Percentiles rank a stretch among this genome's conserved stretches.
These are phyloP conservation scores for Aspergillus spinulosporus DNA, from an alignment of 2,329 filamentous ascomycete species.

Conservation along the genomic window DNA sequence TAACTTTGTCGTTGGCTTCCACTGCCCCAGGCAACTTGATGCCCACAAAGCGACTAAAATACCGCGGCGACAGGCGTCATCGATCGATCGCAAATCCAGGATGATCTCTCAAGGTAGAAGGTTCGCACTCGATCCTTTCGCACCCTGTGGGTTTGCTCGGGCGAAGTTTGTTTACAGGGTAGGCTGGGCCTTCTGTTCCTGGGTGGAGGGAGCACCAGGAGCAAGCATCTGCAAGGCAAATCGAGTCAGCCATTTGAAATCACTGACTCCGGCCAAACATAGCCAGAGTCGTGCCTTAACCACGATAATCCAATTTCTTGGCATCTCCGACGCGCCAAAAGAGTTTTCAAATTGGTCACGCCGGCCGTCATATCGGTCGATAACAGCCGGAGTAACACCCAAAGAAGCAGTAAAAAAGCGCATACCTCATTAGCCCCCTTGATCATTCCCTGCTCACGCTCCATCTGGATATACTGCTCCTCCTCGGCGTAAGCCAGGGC, in stretches of 20 bases:
- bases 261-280: too few species aligned
- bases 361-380: neutral
- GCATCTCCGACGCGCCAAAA: conserved; percentile 10
- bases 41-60: conserved; percentile 5
- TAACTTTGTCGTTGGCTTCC: neutral
- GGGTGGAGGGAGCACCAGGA: conserved; percentile 33
- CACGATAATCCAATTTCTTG: conserved; percentile 6
- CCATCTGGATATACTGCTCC: conserved; percentile 95
- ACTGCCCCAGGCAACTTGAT: conserved; percentile 16
- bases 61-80: conserved; percentile 11
- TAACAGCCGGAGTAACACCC: neutral
- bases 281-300: too few species aligned
- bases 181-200: conserved; percentile 35
- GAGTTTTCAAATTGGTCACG: conserved; percentile 9
- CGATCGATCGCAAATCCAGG: conserved; percentile 8
- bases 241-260: conserved; percentile 18
- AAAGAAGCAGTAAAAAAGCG: conserved; percentile 15
- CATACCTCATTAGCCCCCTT: conserved; percentile 79
- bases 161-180: conserved; percentile 37
- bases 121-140: conserved; percentile 14
- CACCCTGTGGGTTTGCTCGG: conserved; percentile 25
- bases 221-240: conserved; percentile 41
- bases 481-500: conserved; percentile 92
- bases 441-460: conserved; percentile 95
- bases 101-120: conserved; percentile 10